phyloP scores from a whole-genome alignment of 768 basidiomycete species.

The Kwoniella europaea region DNA sequence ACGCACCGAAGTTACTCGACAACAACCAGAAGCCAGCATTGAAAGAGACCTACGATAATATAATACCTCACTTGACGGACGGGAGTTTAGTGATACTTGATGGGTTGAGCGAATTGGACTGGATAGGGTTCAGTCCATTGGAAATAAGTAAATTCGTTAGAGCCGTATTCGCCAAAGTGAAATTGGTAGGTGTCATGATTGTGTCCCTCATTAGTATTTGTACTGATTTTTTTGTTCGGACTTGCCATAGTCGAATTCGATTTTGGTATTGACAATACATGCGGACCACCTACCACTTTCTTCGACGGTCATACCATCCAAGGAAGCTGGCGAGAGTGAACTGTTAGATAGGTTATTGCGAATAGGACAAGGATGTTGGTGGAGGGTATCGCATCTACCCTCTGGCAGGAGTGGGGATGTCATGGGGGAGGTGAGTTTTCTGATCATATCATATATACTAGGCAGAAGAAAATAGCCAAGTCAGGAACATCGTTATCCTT shows the following conservation, averaged over 20 bases:
- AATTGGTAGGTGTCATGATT: conserved; percentile 9
- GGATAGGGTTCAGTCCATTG: conserved; percentile 37
- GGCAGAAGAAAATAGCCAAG: background rate
- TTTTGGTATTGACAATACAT: conserved; percentile 47
- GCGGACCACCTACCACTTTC: conserved; percentile 44
- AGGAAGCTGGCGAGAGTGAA: conserved; percentile 15
- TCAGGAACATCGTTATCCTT: background rate
- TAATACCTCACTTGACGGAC: conserved; percentile 5
- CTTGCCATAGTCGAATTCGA: conserved; percentile 29
- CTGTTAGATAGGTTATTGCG: conserved; percentile 42
- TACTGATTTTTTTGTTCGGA: background rate
- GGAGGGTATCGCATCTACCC: conserved; percentile 44
- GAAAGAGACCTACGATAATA: conserved; percentile 31
- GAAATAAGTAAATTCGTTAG: conserved; percentile 44
- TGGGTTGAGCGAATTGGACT: conserved; percentile 44
- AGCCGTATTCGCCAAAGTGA: conserved; percentile 29
- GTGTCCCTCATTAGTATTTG: background rate
- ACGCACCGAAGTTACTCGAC: conserved; percentile 35
- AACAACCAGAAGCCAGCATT: conserved; percentile 30
- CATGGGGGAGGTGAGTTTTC: conserved; percentile 51
- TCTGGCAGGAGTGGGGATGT: conserved; percentile 55
- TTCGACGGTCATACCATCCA: conserved; percentile 12
- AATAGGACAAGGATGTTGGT: conserved; percentile 45
- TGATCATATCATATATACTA: background rate
- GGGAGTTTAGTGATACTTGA: conserved; percentile 46